Evolutionary conservation across 257 asterid species (phyloP), one percentile per base, ranked within the genome.

Genomic region (Solanum verrucosum): DNA sequence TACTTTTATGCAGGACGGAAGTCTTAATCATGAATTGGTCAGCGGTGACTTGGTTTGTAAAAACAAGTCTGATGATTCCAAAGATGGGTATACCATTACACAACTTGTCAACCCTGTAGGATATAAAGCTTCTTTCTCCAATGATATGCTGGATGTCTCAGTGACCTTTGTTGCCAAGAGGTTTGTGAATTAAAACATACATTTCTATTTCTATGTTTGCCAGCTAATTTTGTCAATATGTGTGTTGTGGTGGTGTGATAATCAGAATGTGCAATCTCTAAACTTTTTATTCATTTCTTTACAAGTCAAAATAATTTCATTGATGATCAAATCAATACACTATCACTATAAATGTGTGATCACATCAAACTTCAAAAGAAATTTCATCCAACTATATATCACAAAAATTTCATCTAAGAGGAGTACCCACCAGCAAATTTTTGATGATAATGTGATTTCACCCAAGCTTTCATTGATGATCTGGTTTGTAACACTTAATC

Each of bases 81-180:
- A 87, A 89, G 91, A 92, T 89, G 86, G 89, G 67, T 95, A 90
- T 91, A 90, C 92, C 75, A 93, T 97, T 89, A 87, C 93, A 35
- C 92, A 96, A 92, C 93, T 97, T 87, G 44, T 97, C 89, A 95
- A 86, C 93, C 98, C 99, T 37, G 91, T 96, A 29, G 91, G 96
- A 94, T 97, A 92, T 87, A 90, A 90, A 88, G 72, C 94, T 86
- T 86, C 94, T 83, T 60, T 88, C 49, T 85, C 95, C 63, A 91
- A 91, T 93, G 93, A 92, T 87, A 75, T 86, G 60, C 94, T 92
- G 91, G 98, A 97, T 79, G 93, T 96, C 88, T 88, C 93, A 16
- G 89, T 97, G 29, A 92, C 96, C 89, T 97, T 97, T 86, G 90
- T 91, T 91, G 99, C 98, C 84, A 86, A 91, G 95, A 97, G 98